Conservation (phyloP, 2,329 filamentous ascomycete genomes). For the Amauroascus verrucosus region DNA sequence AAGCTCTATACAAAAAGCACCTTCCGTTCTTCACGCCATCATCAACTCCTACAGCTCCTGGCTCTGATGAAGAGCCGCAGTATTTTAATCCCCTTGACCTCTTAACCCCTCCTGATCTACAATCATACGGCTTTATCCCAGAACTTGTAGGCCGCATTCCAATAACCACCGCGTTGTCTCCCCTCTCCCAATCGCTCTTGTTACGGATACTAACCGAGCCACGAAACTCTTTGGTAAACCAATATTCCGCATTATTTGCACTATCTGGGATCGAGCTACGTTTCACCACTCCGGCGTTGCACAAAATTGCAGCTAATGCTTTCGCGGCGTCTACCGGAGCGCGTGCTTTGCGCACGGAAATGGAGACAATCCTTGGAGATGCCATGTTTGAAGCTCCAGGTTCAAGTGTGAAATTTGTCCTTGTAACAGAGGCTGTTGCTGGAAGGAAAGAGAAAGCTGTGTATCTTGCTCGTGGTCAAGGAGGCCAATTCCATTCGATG, state of each 20-base stretch:
- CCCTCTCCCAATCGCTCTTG: slow-evolving; percentile 57
- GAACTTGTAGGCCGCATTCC: slow-evolving; percentile 94
- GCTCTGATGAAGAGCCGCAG: slow-evolving; percentile 34
- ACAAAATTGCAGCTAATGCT: slow-evolving; percentile 65
- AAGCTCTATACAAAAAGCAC: slow-evolving; percentile 49
- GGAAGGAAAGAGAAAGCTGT: slow-evolving; percentile 47
- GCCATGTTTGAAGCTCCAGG: slow-evolving; percentile 71
- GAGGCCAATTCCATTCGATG: slow-evolving; percentile 42
- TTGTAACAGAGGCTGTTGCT: slow-evolving; percentile 62
- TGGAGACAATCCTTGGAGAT: slow-evolving; percentile 67
- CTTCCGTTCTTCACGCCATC: slow-evolving; percentile 51
- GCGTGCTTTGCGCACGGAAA: slow-evolving; percentile 65
- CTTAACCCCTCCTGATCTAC: slow-evolving; percentile 63
- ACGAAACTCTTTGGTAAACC: slow-evolving; percentile 72
- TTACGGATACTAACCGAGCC: slow-evolving; percentile 87
- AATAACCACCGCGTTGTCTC: slow-evolving; percentile 73
- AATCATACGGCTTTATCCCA: slow-evolving; percentile 82
- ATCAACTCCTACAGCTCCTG: slow-evolving; percentile 29
- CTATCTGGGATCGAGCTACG: slow-evolving; percentile 65
- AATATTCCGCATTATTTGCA: slow-evolving; percentile 81
- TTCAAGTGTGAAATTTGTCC: slow-evolving; percentile 56
- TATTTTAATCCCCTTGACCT: slow-evolving; percentile 57
- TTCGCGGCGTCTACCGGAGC: slow-evolving; percentile 65
- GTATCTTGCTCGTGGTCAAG: slow-evolving; percentile 44
- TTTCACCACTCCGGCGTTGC: slow-evolving; percentile 73